Evolutionary conservation across 352 stramenopile genomes (phyloP).

Genomic region (Pilasporangium apinafurcum): DNA sequence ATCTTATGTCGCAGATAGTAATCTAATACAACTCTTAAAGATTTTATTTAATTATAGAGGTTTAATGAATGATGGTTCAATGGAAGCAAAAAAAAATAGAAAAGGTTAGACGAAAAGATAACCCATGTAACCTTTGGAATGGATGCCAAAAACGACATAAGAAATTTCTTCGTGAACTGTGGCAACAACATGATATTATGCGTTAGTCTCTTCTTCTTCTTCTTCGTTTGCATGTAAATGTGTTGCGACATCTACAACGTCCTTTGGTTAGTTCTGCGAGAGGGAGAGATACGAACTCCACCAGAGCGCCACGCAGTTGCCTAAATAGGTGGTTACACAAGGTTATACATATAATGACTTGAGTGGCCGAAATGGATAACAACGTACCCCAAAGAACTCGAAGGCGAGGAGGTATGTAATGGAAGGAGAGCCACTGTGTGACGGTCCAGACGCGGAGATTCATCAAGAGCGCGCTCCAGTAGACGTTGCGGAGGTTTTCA

Average conservation of each 20-base stretch:
- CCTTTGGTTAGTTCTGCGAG: slow-evolving; percentile 25
- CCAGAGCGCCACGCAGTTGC: slow-evolving; percentile 65
- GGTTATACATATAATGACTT: background rate
- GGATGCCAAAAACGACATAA: background rate
- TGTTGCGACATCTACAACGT: too few relatives aligned
- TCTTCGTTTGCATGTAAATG: background rate
- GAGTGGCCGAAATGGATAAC: background rate
- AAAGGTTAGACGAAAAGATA: background rate
- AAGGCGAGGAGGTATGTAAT: slow-evolving; percentile 62
- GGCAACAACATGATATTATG: too few relatives aligned
- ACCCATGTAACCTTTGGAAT: slow-evolving; percentile 1
- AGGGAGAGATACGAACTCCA: slow-evolving; percentile 80
- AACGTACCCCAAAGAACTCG: slow-evolving; percentile 71
- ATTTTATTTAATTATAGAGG: too few relatives aligned
- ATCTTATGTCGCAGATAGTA: too few relatives aligned
- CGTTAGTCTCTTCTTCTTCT: background rate
- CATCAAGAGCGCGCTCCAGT: slow-evolving; percentile 48
- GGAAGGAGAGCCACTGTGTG: slow-evolving; percentile 69
- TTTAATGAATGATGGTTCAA: background rate
- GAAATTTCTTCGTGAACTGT: too few relatives aligned
- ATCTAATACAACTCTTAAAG: too few relatives aligned
- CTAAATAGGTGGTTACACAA: slow-evolving; percentile 15
- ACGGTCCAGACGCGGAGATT: slow-evolving; percentile 69
- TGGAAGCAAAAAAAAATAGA: slow-evolving; percentile 3
- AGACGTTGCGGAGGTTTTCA: slow-evolving; percentile 38